These are phyloP conservation scores for Solanum commersonii DNA, from an alignment of 257 asterid genomes.

Conservation along the genomic window DNA sequence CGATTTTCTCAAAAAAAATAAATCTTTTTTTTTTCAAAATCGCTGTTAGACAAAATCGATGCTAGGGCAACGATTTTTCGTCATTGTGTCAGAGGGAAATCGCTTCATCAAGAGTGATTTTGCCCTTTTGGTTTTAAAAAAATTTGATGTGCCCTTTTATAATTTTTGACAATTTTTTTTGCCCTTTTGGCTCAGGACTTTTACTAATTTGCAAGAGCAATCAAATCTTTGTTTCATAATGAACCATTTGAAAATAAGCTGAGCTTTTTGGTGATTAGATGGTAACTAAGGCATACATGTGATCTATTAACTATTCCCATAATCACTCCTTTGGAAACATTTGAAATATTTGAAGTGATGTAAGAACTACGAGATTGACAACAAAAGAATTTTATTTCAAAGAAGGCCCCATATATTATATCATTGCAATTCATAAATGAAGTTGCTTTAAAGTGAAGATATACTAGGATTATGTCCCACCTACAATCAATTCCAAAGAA, in stretches of 20 bases:
- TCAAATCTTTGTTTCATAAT: not conserved
- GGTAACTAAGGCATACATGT: slow-evolving; percentile 13
- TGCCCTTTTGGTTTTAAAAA: no score
- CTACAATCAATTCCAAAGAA: slow-evolving; percentile 20
- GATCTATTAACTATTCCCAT: slow-evolving; percentile 4
- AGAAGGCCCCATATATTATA: slow-evolving; percentile 28
- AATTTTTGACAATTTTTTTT: no score
- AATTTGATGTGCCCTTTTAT: no score
- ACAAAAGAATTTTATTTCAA: not conserved
- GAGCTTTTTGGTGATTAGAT: slow-evolving; percentile 16
- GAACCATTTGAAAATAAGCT: slow-evolving; percentile 6
- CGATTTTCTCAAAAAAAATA: no score
- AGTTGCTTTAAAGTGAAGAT: slow-evolving; percentile 35
- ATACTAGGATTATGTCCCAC: slow-evolving; percentile 8
- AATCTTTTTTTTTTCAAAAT: no score
- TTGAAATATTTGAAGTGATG: not conserved
- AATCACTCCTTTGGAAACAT: slow-evolving; percentile 11
- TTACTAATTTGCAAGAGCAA: not conserved
- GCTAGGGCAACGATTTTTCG: no score
- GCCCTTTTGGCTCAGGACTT: no score
- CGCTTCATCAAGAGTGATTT: no score
- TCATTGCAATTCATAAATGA: slow-evolving; percentile 28
- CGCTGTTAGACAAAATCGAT: no score
- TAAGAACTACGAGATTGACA: not conserved
- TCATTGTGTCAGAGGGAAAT: no score